These are phyloP conservation scores for Plasmodium knowlesi DNA, from an alignment of 169 alveolate species.

Conservation along the genomic window DNA sequence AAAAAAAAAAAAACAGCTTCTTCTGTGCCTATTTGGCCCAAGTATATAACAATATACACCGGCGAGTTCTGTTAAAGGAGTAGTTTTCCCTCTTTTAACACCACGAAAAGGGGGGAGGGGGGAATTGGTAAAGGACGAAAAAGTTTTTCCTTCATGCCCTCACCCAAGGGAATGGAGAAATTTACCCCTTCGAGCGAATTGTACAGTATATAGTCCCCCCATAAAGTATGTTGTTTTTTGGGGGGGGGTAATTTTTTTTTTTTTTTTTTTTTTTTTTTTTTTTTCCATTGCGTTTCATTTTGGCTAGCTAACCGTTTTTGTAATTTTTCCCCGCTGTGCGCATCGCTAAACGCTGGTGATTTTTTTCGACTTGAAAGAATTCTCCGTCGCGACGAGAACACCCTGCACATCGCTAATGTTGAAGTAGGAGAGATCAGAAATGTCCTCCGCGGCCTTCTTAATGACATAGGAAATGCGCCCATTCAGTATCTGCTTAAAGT, in stretches of 20 bases:
- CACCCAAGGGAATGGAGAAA: not conserved
- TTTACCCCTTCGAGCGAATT: not conserved
- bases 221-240: not conserved
- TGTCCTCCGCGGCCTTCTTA: slow-evolving; percentile 22
- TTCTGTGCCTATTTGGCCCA: not conserved
- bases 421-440: slow-evolving; percentile 42
- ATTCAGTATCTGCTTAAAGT: slow-evolving; percentile 24
- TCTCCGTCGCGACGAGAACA: slow-evolving; percentile 33
- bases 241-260: not conserved
- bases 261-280: no score
- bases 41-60: not conserved
- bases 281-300: no score
- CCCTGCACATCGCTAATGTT: slow-evolving; percentile 10
- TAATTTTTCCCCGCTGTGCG: not conserved
- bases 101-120: not conserved
- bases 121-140: not conserved
- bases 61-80: not conserved
- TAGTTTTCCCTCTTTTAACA: not conserved
- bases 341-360: not conserved
- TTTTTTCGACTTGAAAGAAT: slow-evolving; percentile 31
- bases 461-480: slow-evolving; percentile 18
- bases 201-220: not conserved
- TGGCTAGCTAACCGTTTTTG: no score
- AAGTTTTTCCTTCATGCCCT: not conserved
- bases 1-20: not conserved